phyloP scores from a whole-genome alignment of 2,329 filamentous ascomycete species.

The Penicillium occitanis region DNA sequence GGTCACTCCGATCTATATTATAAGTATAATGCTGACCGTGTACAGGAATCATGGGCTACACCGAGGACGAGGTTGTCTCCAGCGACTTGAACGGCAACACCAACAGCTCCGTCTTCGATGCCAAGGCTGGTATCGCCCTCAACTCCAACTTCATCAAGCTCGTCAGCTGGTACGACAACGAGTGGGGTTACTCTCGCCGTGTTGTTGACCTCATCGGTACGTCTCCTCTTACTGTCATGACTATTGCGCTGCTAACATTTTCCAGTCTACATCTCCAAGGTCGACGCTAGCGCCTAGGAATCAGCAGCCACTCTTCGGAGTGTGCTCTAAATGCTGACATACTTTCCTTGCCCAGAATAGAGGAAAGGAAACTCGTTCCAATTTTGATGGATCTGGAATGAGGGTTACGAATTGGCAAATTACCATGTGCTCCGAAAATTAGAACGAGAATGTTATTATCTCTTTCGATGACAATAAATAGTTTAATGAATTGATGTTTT shows the following conservation, averaged over 20 bases:
- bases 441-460: slow-evolving; percentile 6
- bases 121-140: slow-evolving; percentile 97
- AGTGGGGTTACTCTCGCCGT: slow-evolving; percentile 99
- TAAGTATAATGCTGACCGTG: slow-evolving; percentile 11
- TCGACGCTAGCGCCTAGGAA: slow-evolving; percentile 53
- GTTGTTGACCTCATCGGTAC: slow-evolving; percentile 70
- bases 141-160: slow-evolving; percentile 99
- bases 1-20: neutral
- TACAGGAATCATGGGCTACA: slow-evolving; percentile 86
- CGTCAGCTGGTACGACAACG: slow-evolving; percentile 98
- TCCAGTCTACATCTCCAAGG: slow-evolving; percentile 73
- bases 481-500: slow-evolving; percentile 16
- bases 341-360: neutral
- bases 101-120: slow-evolving; percentile 97
- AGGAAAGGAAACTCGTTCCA: neutral
- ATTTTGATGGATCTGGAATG: slow-evolving; percentile 11
- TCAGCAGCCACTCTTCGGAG: slow-evolving; percentile 19
- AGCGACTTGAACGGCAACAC: slow-evolving; percentile 89
- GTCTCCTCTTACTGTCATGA: slow-evolving; percentile 22
- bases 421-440: slow-evolving; percentile 13
- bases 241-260: slow-evolving; percentile 27
- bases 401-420: neutral
- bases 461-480: slow-evolving; percentile 15
- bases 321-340: slow-evolving; percentile 18
- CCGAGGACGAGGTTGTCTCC: slow-evolving; percentile 95